Base-by-base conservation (phyloP, 2,329 filamentous ascomycete genomes). In the Stromatinia cepivora region DNA sequence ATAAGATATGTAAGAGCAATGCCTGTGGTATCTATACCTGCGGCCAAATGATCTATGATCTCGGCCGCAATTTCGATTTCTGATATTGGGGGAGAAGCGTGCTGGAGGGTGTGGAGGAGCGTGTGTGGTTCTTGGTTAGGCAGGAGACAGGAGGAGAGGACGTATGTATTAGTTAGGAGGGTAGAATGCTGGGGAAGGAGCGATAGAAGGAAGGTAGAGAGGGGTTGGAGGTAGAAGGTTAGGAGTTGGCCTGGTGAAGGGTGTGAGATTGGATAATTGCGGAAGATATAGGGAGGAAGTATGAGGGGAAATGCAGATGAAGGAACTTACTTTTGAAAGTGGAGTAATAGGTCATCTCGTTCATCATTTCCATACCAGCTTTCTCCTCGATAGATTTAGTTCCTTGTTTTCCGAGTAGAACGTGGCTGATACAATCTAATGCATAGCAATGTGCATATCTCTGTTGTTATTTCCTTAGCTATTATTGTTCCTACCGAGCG, bases 141-240 rank as follows among this genome's bases (percentile, higher is more conserved):
- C 84, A 80, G 13, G 79, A 78, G 31, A 84, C 34, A 80, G 8
- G 80, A 78, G 15, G 83, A 80, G 20, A 88, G 79, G 20, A 90
- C 87, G 72, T 88, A 87, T 34, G 82, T 76, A 73, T 89, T 85
- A 15, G 88, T 85, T 56, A 88, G 78, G 0, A 88, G 88, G 0
- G 72, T 69, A 15, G 71, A 70, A 36, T 72, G 67, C 13, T 74
- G 72, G 75, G 91, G 90, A 79, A 97, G 95, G 75, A 93, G 28
- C 3, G 56, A 59, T 31, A 89, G 94, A 79, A 98, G 97, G 3
- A 93, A 97, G 79, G 97, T 97, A 81, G 97, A 94, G 78, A 98
- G 97, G 53, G 93, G 97, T 53, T 94, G 94, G 80, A 97, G 97
- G 82, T 97, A 97, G 81, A 75, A 74, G 50, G 73, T 71, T 9